These are phyloP conservation scores for Lentinula raphanica DNA, from an alignment of 768 basidiomycete genomes.

Conservation along the genomic window DNA sequence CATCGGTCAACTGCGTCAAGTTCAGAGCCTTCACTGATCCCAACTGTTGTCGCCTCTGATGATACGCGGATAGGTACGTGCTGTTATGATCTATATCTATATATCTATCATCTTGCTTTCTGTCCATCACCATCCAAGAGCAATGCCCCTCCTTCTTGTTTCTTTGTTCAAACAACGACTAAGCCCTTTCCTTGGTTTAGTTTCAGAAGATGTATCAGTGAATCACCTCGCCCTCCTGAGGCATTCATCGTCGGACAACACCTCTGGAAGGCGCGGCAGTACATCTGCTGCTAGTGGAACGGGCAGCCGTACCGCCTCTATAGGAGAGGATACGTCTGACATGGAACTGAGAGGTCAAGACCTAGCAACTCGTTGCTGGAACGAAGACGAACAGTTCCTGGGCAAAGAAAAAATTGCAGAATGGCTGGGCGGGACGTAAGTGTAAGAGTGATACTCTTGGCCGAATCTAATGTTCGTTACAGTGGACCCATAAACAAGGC, in stretches of 20 bases:
- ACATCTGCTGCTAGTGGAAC: neutral
- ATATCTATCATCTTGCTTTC: slow-evolving; percentile 10
- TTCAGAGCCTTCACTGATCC: slow-evolving; percentile 78
- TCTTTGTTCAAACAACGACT: slow-evolving; percentile 11
- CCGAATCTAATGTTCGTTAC: neutral
- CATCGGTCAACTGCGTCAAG: slow-evolving; percentile 71
- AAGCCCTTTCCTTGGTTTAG: slow-evolving; percentile 5
- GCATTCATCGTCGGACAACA: slow-evolving; percentile 35
- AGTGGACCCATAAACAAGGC: slow-evolving; percentile 75
- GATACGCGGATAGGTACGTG: slow-evolving; percentile 46
- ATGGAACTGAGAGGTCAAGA: slow-evolving; percentile 63
- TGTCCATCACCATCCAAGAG: slow-evolving; percentile 7
- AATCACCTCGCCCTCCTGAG: slow-evolving; percentile 44
- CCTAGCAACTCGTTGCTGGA: slow-evolving; percentile 74
- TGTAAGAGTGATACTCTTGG: slow-evolving; percentile 16
- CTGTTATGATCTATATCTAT: too few relatives aligned
- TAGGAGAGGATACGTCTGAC: slow-evolving; percentile 48
- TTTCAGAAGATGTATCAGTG: slow-evolving; percentile 52
- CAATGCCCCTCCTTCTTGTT: slow-evolving; percentile 10
- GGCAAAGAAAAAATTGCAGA: slow-evolving; percentile 91
- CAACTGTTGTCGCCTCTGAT: slow-evolving; percentile 32
- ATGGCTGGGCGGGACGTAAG: slow-evolving; percentile 91
- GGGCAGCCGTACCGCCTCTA: slow-evolving; percentile 30
- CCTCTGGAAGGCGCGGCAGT: slow-evolving; percentile 14
- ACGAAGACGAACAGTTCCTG: slow-evolving; percentile 81